Conservation (phyloP, 2,329 filamentous ascomycete genomes). For the Epichloe sylvatica region DNA sequence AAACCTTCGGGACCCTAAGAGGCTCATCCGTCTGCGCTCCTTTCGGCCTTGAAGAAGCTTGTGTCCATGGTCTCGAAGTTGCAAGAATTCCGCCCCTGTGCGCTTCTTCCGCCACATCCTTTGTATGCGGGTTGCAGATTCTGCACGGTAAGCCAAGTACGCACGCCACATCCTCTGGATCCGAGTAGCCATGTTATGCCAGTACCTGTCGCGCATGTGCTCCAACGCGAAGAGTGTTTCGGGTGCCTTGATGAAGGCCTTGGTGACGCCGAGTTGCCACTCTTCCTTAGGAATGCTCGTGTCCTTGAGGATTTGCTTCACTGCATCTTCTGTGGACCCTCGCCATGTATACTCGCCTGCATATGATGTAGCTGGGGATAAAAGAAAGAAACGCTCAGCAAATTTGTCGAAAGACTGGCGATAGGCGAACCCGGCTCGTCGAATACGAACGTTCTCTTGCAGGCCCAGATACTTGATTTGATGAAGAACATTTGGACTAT, state of each 20-base stretch:
- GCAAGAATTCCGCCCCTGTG: conserved; percentile 75
- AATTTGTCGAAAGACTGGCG: conserved; percentile 97
- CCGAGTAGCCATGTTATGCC: conserved; percentile 98
- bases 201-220: conserved; percentile 94
- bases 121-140: conserved; percentile 88
- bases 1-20: conserved; percentile 83
- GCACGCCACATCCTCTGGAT: conserved; percentile 97
- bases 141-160: conserved; percentile 80
- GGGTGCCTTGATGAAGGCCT: conserved; percentile 95
- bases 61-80: conserved; percentile 80
- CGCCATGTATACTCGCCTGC: conserved; percentile 96
- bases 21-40: conserved; percentile 79
- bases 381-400: conserved; percentile 87
- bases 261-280: conserved; percentile 92
- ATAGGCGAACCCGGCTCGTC: conserved; percentile 90
- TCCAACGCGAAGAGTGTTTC: conserved; percentile 94
- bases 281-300: conserved; percentile 91
- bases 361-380: conserved; percentile 89
- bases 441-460: conserved; percentile 97
- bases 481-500: conserved; percentile 81
- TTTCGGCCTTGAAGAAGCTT: conserved; percentile 69
- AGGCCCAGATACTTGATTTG: conserved; percentile 98
- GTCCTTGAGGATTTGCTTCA: conserved; percentile 87
- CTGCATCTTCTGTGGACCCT: conserved; percentile 73
- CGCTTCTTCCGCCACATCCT: conserved; percentile 91